Percentiles rank a stretch among this genome's conserved stretches.
These are phyloP conservation scores for Populus hybrid DNA, from an alignment of 441 rosid species.

Conservation along the genomic window DNA sequence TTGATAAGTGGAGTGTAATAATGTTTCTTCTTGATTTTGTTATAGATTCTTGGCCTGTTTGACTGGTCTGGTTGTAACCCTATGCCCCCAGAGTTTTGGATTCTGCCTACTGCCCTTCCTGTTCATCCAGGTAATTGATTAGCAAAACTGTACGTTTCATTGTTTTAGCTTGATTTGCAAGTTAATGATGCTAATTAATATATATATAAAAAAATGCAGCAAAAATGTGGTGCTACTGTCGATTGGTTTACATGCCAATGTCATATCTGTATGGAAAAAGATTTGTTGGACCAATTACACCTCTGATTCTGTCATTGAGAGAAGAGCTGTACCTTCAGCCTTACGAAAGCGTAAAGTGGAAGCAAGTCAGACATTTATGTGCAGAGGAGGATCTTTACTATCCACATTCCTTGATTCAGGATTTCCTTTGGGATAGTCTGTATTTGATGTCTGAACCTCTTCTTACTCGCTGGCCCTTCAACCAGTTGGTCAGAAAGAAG, in stretches of 20 bases:
- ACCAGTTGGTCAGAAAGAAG: conserved; percentile 39
- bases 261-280: conserved; percentile 75
- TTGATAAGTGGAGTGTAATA: neutral
- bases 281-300: conserved; percentile 68
- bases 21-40: neutral
- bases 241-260: conserved; percentile 75
- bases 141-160: neutral
- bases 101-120: conserved; percentile 48
- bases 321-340: conserved; percentile 32
- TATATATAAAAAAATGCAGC: conserved; percentile 25
- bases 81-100: conserved; percentile 62
- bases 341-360: conserved; percentile 24
- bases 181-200: neutral
- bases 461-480: conserved; percentile 50
- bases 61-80: conserved; percentile 71
- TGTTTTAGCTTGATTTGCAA: neutral
- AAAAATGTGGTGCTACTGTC: conserved; percentile 79
- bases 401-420: conserved; percentile 43
- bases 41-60: conserved; percentile 50
- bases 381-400: conserved; percentile 57
- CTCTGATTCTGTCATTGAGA: conserved; percentile 40
- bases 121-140: conserved; percentile 39
- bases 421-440: conserved; percentile 49
- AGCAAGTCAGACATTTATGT: conserved; percentile 51
- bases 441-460: conserved; percentile 46